Evolutionary conservation across 2,329 filamentous ascomycete species (phyloP).

Genomic region (Fusarium duplospermum): DNA sequence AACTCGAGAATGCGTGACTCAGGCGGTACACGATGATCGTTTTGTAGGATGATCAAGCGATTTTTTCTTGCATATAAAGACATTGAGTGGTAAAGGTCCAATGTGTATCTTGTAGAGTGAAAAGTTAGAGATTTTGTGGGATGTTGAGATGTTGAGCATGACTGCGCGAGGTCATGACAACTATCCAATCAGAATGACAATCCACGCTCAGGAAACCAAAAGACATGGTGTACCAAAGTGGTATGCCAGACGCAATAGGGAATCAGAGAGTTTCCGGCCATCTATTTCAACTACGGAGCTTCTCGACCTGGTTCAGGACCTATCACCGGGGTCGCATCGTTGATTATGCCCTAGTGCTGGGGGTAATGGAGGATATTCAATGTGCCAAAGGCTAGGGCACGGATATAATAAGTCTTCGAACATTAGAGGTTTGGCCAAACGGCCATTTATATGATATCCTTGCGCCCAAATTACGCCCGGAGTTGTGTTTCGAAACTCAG

Average conservation of each 20-base stretch:
- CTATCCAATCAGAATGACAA: neutral
- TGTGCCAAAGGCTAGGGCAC: conserved; percentile 43
- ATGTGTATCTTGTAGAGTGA: conserved; percentile 14
- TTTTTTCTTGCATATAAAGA: conserved; percentile 44
- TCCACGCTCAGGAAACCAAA: neutral
- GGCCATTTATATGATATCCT: conserved; percentile 20
- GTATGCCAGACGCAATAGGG: conserved; percentile 54
- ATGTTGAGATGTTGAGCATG: conserved; percentile 48
- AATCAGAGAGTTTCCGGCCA: conserved; percentile 45
- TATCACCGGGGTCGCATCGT: neutral
- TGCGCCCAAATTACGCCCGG: conserved; percentile 49
- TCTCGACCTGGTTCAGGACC: neutral
- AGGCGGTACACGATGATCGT: conserved; percentile 49
- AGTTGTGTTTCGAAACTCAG: conserved; percentile 19
- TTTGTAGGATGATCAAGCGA: conserved; percentile 39
- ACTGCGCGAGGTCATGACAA: conserved; percentile 55
- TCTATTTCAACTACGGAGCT: conserved; percentile 23
- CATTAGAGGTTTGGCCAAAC: neutral
- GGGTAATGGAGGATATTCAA: conserved; percentile 33
- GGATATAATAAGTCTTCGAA: conserved; percentile 17
- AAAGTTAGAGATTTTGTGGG: conserved; percentile 49
- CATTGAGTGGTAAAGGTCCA: conserved; percentile 27
- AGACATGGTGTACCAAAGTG: conserved; percentile 50
- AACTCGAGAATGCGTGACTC: conserved; percentile 47
- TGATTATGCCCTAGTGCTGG: conserved; percentile 30